A percentile compares a stretch with the other conserved stretches of the same genome.
These are phyloP conservation scores for Pelargonium myrrhifolium DNA, from an alignment of 441 rosid species.

Conservation along the genomic window DNA sequence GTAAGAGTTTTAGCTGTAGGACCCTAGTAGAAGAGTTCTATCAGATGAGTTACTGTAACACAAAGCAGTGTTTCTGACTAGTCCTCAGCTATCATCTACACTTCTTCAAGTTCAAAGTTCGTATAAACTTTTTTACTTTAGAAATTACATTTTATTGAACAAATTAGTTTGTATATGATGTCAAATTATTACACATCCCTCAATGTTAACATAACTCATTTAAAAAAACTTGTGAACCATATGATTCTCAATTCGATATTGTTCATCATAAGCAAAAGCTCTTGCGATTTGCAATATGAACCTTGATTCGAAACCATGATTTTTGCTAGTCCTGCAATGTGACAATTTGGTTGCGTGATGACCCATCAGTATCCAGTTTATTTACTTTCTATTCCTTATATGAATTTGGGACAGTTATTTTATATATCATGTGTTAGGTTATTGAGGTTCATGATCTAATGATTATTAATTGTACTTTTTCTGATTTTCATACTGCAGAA, in stretches of 20 bases:
- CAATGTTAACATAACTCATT: too few relatives aligned
- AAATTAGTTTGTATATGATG: not conserved
- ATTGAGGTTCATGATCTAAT: constrained; percentile 11
- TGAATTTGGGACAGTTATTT: not conserved
- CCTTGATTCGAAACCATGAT: not conserved
- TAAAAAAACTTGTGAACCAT: too few relatives aligned
- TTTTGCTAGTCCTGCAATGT: not conserved
- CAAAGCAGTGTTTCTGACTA: too few relatives aligned
- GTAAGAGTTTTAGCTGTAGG: too few relatives aligned
- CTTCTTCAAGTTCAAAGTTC: too few relatives aligned
- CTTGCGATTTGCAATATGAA: not conserved
- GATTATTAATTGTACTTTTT: not conserved
- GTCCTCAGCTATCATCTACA: too few relatives aligned
- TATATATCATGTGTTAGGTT: not conserved
- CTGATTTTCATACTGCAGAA: constrained; percentile 40
- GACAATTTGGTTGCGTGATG: not conserved
- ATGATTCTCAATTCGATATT: not conserved
- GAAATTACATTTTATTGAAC: not conserved
- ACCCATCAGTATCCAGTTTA: not conserved
- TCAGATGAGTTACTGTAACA: too few relatives aligned
- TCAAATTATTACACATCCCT: not conserved
- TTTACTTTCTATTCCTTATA: constrained; percentile 4
- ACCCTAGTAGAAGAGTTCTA: too few relatives aligned
- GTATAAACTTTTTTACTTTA: not conserved
- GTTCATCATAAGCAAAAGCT: not conserved